Evolutionary conservation across 1,284 basidiomycete genomes (phyloP), one percentile per base, ranked within the genome.

Genomic region (Cutaneotrichosporon dermatis): DNA sequence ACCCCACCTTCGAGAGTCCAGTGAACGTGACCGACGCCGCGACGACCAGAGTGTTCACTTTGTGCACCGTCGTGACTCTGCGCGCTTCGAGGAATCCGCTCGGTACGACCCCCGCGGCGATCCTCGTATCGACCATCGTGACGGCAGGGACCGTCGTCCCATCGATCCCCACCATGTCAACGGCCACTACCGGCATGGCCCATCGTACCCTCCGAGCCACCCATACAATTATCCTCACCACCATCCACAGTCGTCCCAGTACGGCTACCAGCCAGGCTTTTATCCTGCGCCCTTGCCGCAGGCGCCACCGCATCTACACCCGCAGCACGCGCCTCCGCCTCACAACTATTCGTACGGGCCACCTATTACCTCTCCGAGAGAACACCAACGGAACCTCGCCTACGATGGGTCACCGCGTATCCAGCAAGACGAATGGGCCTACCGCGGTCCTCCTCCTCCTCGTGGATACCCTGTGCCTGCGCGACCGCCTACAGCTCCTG

Each of bases 221-320:
- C 43, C n/a, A 3, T 54, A 16, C 44, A 39, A 45, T 13, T 15
- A 39, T 11, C 50, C 37, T 13, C 50, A 15, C 4, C 50, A 12
- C 10, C 50, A 41, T 11, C 50, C 37, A 8, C 34, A 42, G 11
- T 33, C 46, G 4, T 33, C 9, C 4, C 34, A 44, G 34, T 54
- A 54, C 13, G 33, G 34, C 8, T 54, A 54, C 43, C 43, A 54
- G 25, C 53, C 42, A 11, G 35, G 42, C n/a, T 54, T 44, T 41
- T 54, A 54, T n/a, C 53, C 53, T 7, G 16, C 53, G 40, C 42
- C 35, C 12, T 8, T 44, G 53, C 39, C 51, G 6, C 51, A 16
- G 4, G 37, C 25, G 39, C 51, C 37, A 7, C 51, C 51, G 7
- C 43, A 43, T 10, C 12, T 44, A 4, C 40, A 33, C 8, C 41